Base-by-base conservation (phyloP, 2,329 filamentous ascomycete genomes). In the Alternaria tenuissima region DNA sequence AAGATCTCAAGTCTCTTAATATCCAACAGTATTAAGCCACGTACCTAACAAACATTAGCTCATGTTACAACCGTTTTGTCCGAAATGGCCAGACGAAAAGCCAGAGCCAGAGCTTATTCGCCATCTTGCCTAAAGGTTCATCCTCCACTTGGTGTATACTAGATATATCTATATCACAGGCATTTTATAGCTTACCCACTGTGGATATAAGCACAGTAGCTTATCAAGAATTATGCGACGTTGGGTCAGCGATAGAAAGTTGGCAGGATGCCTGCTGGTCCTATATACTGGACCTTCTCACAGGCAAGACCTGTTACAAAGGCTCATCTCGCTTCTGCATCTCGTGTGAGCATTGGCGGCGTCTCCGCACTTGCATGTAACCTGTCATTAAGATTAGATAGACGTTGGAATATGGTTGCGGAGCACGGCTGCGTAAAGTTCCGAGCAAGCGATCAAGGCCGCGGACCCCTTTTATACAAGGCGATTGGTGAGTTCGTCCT, bases 181-280 rank as follows among this genome's bases (percentile, higher is more conserved):
- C 26, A 24, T 18, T 9, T n/a, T 38, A 52, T 52, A 52, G 16
- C 34, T 28, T 52, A 52, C 49, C 24, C 22, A 52, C 14, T 28
- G 12, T 34, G 22, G 34, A 28, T 38, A 52, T 28, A 26, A 41
- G 49, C 49, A 52, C 34, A 30, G 7, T 20, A 26, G 16, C 12
- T 41, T 22, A 32, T 24, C 18, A 18, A 28, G 11, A 44, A 18
- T 20, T 28, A 36, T 20, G 20, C 16, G 22, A 8, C 41, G 14
- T 46, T 18, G 26, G 20, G 26, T 39, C 26, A 30, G 30, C 38
- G 24, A 22, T 36, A 44, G 55, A 63, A 67, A 66, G 59, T 66
- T 66, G 66, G 66, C 65, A 64, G 57, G 38, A 67, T 67, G 65
- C 65, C 63, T 67, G 61, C 36, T 16, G 11, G 49, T 7, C 38